Conservation (phyloP, 176 grass and related monocot genomes). For the Raddia guianensis region DNA sequence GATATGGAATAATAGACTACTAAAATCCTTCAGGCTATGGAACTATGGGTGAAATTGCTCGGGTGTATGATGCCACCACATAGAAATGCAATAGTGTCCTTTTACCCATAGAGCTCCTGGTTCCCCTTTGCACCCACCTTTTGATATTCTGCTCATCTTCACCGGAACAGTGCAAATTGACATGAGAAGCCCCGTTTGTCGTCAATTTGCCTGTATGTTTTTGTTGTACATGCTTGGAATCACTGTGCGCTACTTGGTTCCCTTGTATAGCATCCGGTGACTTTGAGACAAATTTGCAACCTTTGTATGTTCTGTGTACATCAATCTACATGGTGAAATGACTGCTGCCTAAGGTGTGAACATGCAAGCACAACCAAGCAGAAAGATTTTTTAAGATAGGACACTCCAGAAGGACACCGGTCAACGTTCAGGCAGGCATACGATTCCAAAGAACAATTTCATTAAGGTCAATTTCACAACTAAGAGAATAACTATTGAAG, state of each 20-base stretch:
- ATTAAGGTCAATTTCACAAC: slow-evolving; percentile 3
- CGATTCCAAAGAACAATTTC: background rate
- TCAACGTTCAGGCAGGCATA: background rate
- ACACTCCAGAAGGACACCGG: slow-evolving; percentile 13
- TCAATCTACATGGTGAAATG: slow-evolving; percentile 24
- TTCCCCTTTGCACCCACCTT: slow-evolving; percentile 57
- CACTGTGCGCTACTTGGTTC: background rate
- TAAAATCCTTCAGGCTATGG: slow-evolving; percentile 31
- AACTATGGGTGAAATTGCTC: slow-evolving; percentile 47
- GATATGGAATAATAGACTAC: background rate
- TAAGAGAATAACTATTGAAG: background rate
- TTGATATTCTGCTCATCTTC: slow-evolving; percentile 50
- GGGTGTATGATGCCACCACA: slow-evolving; percentile 42
- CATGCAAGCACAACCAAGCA: background rate
- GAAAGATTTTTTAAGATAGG: slow-evolving; percentile 13
- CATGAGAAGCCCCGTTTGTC: slow-evolving; percentile 13
- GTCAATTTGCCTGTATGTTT: background rate
- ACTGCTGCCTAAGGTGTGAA: slow-evolving; percentile 24
- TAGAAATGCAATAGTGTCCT: slow-evolving; percentile 38
- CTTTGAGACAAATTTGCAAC: background rate
- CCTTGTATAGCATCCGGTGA: background rate
- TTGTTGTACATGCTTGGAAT: background rate
- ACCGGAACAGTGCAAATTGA: slow-evolving; percentile 51
- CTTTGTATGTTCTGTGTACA: background rate
- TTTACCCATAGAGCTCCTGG: slow-evolving; percentile 45